These are phyloP conservation scores for Hanseniaspora sp. DNA, from an alignment of 1,139 yeast genomes.

Conservation along the genomic window DNA sequence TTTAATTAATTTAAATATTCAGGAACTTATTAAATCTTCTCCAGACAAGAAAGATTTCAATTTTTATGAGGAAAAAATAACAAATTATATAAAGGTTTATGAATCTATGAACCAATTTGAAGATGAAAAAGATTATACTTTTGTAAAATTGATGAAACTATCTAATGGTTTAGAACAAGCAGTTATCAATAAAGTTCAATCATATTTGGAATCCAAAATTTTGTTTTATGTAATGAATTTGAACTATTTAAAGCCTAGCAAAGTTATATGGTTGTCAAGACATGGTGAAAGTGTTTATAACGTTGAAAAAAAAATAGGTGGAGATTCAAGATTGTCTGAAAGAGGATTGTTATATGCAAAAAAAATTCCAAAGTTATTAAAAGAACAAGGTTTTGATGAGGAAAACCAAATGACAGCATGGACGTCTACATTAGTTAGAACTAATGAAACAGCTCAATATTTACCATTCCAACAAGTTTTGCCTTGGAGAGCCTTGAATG, in stretches of 20 bases:
- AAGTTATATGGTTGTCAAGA: conserved; percentile 84
- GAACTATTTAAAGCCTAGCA: conserved; percentile 62
- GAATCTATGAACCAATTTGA: conserved; percentile 46
- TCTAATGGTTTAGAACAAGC: conserved; percentile 73
- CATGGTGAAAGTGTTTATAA: conserved; percentile 93
- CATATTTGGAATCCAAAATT: conserved; percentile 81
- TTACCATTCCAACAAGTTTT: conserved; percentile 65
- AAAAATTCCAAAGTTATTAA: conserved; percentile 69
- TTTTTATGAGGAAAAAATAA: conserved; percentile 66
- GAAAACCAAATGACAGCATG: conserved; percentile 73
- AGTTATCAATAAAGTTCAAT: conserved; percentile 73
- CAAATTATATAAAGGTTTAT: conserved; percentile 60
- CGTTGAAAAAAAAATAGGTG: conserved; percentile 89
- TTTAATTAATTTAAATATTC: conserved; percentile 62
- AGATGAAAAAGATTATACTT: conserved; percentile 52
- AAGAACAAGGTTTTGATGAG: conserved; percentile 35
- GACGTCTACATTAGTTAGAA: conserved; percentile 87
- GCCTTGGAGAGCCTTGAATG: conserved; percentile 95
- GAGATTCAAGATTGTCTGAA: conserved; percentile 78
- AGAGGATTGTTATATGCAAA: conserved; percentile 80
- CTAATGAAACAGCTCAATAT: conserved; percentile 83
- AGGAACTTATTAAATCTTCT: conserved; percentile 75
- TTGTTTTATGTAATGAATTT: conserved; percentile 93
- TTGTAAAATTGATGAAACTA: conserved; percentile 57
- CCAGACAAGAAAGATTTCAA: conserved; percentile 71